Conservation (phyloP, 2,329 filamentous ascomycete species). For the Beauveria varroae region DNA sequence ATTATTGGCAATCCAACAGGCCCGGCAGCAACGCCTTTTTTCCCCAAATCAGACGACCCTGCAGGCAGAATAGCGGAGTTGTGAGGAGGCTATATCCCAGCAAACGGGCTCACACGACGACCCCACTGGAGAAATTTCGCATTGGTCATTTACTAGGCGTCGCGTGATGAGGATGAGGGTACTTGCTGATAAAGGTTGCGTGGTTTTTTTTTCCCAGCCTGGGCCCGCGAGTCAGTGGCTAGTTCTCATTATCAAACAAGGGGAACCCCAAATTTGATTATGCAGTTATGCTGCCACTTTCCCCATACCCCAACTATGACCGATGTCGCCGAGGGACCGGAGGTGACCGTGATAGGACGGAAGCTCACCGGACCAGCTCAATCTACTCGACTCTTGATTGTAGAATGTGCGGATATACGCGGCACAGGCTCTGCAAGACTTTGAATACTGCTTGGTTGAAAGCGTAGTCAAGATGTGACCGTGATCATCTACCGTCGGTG, state of each 20-base stretch:
- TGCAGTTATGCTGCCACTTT: background rate
- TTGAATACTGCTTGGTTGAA: no score
- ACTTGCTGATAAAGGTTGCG: background rate
- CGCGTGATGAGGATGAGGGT: background rate
- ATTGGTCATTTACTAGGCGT: background rate
- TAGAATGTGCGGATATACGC: no score
- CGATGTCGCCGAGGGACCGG: background rate
- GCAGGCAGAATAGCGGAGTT: background rate
- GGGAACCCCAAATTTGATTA: background rate
- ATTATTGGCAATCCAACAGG: background rate
- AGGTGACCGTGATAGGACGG: background rate
- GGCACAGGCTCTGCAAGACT: no score
- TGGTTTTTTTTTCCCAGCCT: background rate
- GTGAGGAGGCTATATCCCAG: background rate
- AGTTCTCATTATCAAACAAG: background rate
- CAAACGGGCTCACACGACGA: background rate
- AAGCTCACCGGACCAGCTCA: background rate
- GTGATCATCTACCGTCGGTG: no score
- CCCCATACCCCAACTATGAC: background rate
- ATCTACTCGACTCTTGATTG: no score
- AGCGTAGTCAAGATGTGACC: no score
- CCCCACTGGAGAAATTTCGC: conserved; percentile 2
- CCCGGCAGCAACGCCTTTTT: no score
- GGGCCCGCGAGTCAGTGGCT: background rate
- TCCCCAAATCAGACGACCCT: conserved; percentile 1